Evolutionary conservation across 2,329 filamentous ascomycete genomes (phyloP).

Genomic region (Uncinocarpus reesii): DNA sequence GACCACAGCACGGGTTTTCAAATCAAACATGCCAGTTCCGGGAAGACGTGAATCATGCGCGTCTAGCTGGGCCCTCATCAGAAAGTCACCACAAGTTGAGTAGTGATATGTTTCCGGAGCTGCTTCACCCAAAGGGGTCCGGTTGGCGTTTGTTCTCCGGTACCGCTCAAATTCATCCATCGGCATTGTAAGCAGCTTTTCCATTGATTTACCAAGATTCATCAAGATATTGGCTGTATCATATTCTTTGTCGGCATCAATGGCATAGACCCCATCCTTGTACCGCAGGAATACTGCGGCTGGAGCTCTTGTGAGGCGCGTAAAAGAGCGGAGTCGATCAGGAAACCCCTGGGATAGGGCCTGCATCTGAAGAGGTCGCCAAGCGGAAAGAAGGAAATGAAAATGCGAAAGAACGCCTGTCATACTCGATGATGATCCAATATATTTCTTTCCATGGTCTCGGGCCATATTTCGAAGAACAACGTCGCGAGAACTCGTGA

Average conservation of each 20-base stretch:
- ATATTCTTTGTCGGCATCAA: slow-evolving; percentile 90
- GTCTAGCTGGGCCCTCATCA: slow-evolving; percentile 92
- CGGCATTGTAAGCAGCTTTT: slow-evolving; percentile 79
- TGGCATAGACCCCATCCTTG: slow-evolving; percentile 78
- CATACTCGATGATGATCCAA: slow-evolving; percentile 96
- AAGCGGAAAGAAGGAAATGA: slow-evolving; percentile 78
- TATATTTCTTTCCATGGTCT: slow-evolving; percentile 63
- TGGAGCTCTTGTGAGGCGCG: slow-evolving; percentile 60
- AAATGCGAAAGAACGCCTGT: slow-evolving; percentile 79
- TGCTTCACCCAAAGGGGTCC: slow-evolving; percentile 57
- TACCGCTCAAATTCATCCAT: slow-evolving; percentile 80
- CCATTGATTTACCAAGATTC: slow-evolving; percentile 90
- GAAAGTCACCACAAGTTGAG: slow-evolving; percentile 71
- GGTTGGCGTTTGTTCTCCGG: slow-evolving; percentile 55
- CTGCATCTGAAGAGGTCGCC: slow-evolving; percentile 59
- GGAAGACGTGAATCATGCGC: slow-evolving; percentile 77
- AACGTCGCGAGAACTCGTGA: slow-evolving; percentile 79
- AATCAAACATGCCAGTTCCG: slow-evolving; percentile 85
- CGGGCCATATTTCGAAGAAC: slow-evolving; percentile 59
- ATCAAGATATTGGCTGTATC: slow-evolving; percentile 77
- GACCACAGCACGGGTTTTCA: slow-evolving; percentile 89
- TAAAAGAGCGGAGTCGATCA: slow-evolving; percentile 56
- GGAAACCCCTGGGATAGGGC: slow-evolving; percentile 59
- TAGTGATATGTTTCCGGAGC: slow-evolving; percentile 77
- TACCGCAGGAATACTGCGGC: slow-evolving; percentile 71